These are phyloP conservation scores for Biscutella laevigata DNA, from an alignment of 441 rosid genomes.

Conservation along the genomic window DNA sequence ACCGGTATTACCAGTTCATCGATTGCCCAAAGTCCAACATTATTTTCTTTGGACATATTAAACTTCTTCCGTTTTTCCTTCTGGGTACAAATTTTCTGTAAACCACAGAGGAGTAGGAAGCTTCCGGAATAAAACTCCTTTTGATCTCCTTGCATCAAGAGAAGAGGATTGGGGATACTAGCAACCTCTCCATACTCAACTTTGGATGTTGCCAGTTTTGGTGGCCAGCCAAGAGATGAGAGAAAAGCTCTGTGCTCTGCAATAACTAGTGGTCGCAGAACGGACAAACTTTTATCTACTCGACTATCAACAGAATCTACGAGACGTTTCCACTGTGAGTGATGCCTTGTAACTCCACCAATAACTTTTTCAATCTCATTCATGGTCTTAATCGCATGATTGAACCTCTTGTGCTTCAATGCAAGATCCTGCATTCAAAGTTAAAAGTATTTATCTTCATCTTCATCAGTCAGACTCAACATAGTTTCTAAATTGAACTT, in stretches of 20 bases:
- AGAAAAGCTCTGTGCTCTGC: slow-evolving; percentile 74
- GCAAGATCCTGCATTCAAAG: slow-evolving; percentile 39
- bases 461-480: background rate
- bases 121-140: slow-evolving; percentile 48
- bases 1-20: slow-evolving; percentile 69
- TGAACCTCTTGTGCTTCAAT: slow-evolving; percentile 41
- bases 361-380: slow-evolving; percentile 42
- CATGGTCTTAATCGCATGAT: slow-evolving; percentile 43
- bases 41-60: slow-evolving; percentile 16
- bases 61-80: slow-evolving; percentile 48
- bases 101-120: slow-evolving; percentile 60
- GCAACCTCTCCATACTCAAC: slow-evolving; percentile 31
- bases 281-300: slow-evolving; percentile 53
- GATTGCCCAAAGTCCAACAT: slow-evolving; percentile 50
- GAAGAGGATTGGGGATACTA: slow-evolving; percentile 52
- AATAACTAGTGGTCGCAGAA: slow-evolving; percentile 50
- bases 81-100: slow-evolving; percentile 51
- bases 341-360: slow-evolving; percentile 36
- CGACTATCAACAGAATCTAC: slow-evolving; percentile 54
- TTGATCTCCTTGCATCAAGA: slow-evolving; percentile 49
- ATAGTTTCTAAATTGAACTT: slow-evolving; percentile 23
- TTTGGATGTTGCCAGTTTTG: slow-evolving; percentile 40
- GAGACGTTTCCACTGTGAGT: slow-evolving; percentile 50
- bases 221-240: slow-evolving; percentile 80
- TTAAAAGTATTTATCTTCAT: background rate